These are phyloP conservation scores for Amylostereum areolatum DNA, from an alignment of 1,284 basidiomycete genomes.

Conservation along the genomic window DNA sequence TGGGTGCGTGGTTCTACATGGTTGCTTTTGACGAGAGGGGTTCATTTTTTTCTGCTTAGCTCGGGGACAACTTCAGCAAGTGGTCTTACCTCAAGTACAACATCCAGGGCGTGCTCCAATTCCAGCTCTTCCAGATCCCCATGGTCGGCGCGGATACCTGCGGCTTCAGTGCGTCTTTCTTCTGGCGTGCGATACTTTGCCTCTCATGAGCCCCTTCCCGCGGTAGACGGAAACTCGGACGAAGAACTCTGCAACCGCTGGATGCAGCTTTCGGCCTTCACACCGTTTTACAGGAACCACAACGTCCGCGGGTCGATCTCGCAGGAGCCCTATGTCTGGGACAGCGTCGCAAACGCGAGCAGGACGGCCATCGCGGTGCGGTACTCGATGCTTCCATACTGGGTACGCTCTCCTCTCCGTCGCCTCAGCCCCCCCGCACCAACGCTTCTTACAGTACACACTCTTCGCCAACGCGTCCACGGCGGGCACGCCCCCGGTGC, in stretches of 20 bases:
- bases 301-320: conserved; percentile 54
- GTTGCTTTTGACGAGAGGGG: neutral
- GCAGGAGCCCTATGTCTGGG: conserved; percentile 75
- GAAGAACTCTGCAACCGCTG: conserved; percentile 80
- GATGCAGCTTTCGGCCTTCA: conserved; percentile 75
- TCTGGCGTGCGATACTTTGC: neutral
- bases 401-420: conserved; percentile 38
- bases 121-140: conserved; percentile 72
- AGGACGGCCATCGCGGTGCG: conserved; percentile 60
- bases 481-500: conserved; percentile 60
- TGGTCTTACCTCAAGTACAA: conserved; percentile 59
- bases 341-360: conserved; percentile 67
- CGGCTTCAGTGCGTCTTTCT: conserved; percentile 43
- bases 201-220: conserved; percentile 5
- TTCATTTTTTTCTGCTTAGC: conserved; percentile 26
- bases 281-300: conserved; percentile 71
- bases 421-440: conserved; percentile 1
- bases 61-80: conserved; percentile 67
- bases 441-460: conserved; percentile 45
- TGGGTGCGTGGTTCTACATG: conserved; percentile 11
- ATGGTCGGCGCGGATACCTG: conserved; percentile 75
- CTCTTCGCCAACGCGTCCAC: conserved; percentile 64
- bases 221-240: conserved; percentile 58
- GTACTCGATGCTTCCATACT: conserved; percentile 69
- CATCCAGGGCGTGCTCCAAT: conserved; percentile 67